Evolutionary conservation across 306 rosid genomes (phyloP), one percentile per base, ranked within the genome.

Genomic region (Lablab purpureus): DNA sequence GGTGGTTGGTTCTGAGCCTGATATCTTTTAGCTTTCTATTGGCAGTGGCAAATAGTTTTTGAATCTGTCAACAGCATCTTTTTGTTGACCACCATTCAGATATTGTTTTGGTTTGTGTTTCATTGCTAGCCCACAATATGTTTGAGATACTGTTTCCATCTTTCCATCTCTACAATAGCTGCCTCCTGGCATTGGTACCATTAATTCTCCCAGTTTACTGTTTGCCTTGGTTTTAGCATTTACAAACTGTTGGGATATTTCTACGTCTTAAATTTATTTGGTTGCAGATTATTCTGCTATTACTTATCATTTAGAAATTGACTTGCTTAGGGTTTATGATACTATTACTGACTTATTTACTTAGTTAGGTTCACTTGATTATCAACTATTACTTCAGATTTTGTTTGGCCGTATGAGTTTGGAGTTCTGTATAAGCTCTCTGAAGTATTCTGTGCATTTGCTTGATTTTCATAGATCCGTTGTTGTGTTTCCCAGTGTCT

Each of bases 371-470:
- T 18, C 60, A 27, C 41, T 30, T 30, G 52, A 56, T 54, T 54
- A 2, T 55, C 25, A 36, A 18, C 59, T 4, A 21, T 51, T 37
- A 37, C 23, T 14, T 17, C 30, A 2, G 28, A 13, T 25, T 74
- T 22, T 19, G 7, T 36, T 47, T 37, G 69, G 21, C 65, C 41
- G 36, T 52, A 43, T 32, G 11, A 41, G 27, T 71, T 54, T 28
- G 74, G 49, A 73, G 64, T 30, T 60, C 22, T 15, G 54, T 40
- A 63, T 51, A 62, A 70, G 28, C 70, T 79, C 70, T 79, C 34
- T 32, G 25, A 45, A 13, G 12, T 62, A 50, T 37, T 64, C 51
- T 25, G 17, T 21, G 47, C 52, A 28, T 63, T 6, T 25, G 41
- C 32, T 34, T 63, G 47, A 71, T 58, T 27, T 54, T 59, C 72